Conservation (phyloP, 345 rosid species). For the Eucalyptus polyanthemos region DNA sequence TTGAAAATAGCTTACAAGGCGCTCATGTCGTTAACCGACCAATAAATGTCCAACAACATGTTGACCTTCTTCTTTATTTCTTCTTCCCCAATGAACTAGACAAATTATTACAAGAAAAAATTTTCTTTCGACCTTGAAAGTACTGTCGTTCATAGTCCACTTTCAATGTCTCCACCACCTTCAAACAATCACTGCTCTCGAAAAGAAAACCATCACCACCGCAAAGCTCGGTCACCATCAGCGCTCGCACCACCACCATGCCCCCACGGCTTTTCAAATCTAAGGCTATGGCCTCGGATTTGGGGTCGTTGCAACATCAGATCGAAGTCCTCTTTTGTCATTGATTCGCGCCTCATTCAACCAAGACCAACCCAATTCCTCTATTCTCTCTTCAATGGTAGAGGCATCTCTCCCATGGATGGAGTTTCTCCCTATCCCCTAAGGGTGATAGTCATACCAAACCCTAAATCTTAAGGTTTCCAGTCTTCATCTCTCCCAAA, state of each 20-base stretch:
- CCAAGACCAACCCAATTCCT: neutral
- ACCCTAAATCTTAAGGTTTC: too few species aligned
- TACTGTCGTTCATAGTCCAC: neutral
- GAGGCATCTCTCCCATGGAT: too few species aligned
- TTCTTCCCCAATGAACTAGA: neutral
- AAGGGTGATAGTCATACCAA: too few species aligned
- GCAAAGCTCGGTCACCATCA: neutral
- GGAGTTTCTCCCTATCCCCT: too few species aligned
- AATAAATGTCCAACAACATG: neutral
- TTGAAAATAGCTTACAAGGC: neutral
- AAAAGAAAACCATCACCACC: neutral
- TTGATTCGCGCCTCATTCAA: neutral
- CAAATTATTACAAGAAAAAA: neutral
- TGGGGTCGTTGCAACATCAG: too few species aligned
- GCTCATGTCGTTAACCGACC: neutral
- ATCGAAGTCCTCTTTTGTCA: neutral
- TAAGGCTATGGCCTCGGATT: too few species aligned
- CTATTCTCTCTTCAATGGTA: too few species aligned
- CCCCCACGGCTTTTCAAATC: too few species aligned
- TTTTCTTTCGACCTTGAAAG: neutral
- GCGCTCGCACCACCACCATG: neutral
- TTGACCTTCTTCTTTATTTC: neutral
- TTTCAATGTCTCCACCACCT: neutral
- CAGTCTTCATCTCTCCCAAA: too few species aligned
- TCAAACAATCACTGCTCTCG: neutral